phyloP scores from a whole-genome alignment of 352 stramenopile species.

The Globisporangium apiculatum region DNA sequence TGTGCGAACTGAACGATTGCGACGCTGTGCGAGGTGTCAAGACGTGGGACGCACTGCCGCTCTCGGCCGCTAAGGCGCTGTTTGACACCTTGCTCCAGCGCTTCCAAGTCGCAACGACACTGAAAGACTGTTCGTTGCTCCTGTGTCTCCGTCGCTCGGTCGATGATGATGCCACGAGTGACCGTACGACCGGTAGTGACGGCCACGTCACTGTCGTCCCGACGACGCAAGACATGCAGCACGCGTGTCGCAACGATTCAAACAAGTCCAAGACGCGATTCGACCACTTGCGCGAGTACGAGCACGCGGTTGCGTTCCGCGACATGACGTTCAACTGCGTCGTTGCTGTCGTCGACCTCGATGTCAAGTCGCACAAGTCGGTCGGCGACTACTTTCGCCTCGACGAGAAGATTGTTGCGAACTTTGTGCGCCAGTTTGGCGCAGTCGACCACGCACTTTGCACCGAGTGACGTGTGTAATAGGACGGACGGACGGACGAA shows the following conservation, averaged over 20 bases:
- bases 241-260: no score
- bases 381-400: slow-evolving; percentile 75
- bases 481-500: neutral
- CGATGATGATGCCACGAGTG: slow-evolving; percentile 12
- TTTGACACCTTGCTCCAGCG: slow-evolving; percentile 59
- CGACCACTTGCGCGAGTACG: slow-evolving; percentile 60
- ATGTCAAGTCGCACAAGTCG: slow-evolving; percentile 86
- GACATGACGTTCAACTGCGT: slow-evolving; percentile 73
- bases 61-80: slow-evolving; percentile 38
- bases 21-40: slow-evolving; percentile 17
- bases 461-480: slow-evolving; percentile 22
- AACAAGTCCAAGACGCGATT: slow-evolving; percentile 19
- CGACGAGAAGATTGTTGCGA: slow-evolving; percentile 70
- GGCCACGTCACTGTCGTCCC: no score
- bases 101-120: slow-evolving; percentile 77
- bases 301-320: slow-evolving; percentile 53
- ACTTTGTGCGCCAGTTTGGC: slow-evolving; percentile 43
- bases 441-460: slow-evolving; percentile 25
- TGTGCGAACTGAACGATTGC: slow-evolving; percentile 32
- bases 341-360: slow-evolving; percentile 78
- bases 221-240: no score
- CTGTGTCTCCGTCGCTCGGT: slow-evolving; percentile 53
- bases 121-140: slow-evolving; percentile 82
- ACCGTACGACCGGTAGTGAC: no score
- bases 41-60: slow-evolving; percentile 30